These are phyloP conservation scores for Trichoderma arundinaceum DNA, from an alignment of 2,329 filamentous ascomycete species.

Conservation along the genomic window DNA sequence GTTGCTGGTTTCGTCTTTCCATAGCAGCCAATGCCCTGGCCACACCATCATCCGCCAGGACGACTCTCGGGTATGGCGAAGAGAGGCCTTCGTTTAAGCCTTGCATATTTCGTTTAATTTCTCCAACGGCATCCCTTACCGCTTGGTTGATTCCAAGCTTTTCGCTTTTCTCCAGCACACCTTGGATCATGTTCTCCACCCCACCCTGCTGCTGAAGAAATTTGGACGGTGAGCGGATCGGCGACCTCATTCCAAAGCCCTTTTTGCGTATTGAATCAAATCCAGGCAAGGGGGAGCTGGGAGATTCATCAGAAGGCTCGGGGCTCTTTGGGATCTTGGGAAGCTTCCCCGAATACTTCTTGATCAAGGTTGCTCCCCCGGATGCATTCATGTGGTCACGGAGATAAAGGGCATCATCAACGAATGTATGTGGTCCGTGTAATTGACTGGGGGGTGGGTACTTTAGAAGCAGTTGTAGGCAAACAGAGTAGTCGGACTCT, in stretches of 20 bases:
- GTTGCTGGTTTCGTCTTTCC: conserved; percentile 68
- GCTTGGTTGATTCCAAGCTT: conserved; percentile 81
- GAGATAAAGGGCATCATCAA: conserved; percentile 82
- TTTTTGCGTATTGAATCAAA: conserved; percentile 49
- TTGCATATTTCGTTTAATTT: conserved; percentile 78
- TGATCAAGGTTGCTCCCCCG: conserved; percentile 69
- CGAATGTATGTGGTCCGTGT: conserved; percentile 76
- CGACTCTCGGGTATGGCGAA: conserved; percentile 46
- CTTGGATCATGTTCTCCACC: conserved; percentile 75
- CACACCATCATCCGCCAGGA: conserved; percentile 45
- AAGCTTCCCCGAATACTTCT: conserved; percentile 69
- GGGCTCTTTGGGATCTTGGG: conserved; percentile 43
- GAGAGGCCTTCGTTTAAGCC: conserved; percentile 64
- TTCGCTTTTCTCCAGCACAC: conserved; percentile 74
- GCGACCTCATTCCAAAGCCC: conserved; percentile 51
- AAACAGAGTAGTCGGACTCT: conserved; percentile 84
- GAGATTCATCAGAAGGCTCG: conserved; percentile 33
- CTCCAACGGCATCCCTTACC: conserved; percentile 79
- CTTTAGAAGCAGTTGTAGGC: conserved; percentile 79
- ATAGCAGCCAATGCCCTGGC: conserved; percentile 54
- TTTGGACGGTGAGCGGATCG: conserved; percentile 52
- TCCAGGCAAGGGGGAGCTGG: conserved; percentile 46
- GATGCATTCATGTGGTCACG: conserved; percentile 65
- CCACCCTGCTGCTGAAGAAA: conserved; percentile 64
- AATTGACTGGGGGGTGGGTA: conserved; percentile 72